These are phyloP conservation scores for Dactylonectria macrodidyma DNA, from an alignment of 2,329 filamentous ascomycete species.

Conservation along the genomic window DNA sequence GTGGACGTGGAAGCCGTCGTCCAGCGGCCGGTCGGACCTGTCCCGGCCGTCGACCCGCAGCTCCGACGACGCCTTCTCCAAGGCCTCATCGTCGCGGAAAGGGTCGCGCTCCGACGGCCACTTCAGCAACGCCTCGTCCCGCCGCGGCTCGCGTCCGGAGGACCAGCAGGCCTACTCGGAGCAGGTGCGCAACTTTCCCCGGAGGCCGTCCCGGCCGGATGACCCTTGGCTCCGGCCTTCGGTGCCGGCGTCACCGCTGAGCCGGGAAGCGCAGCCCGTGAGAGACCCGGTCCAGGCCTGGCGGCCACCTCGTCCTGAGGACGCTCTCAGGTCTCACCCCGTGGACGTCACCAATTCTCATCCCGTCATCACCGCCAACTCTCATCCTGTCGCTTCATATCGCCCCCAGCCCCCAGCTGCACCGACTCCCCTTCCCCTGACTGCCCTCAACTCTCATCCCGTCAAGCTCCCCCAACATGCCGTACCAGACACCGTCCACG, in stretches of 20 bases:
- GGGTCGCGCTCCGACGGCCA: not conserved
- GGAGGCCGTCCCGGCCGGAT: slow-evolving; percentile 1
- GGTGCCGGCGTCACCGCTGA: slow-evolving; percentile 1
- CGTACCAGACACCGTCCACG: slow-evolving; percentile 38
- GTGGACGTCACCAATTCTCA: not conserved
- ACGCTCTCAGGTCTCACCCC: slow-evolving; percentile 43
- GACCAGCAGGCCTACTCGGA: not conserved
- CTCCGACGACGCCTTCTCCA: not conserved
- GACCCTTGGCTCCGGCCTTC: not conserved
- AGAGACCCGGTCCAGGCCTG: slow-evolving; percentile 24
- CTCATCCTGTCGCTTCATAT: slow-evolving; percentile 10
- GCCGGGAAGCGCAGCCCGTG: slow-evolving; percentile 22
- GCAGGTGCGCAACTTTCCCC: not conserved
- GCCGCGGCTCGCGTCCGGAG: not conserved
- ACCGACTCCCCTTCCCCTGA: too few relatives aligned
- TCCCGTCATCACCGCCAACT: not conserved
- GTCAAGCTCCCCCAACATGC: slow-evolving; percentile 45
- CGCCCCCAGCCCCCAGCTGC: too few relatives aligned
- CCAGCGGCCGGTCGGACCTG: not conserved
- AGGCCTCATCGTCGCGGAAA: not conserved
- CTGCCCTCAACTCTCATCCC: slow-evolving; percentile 2
- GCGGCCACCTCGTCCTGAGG: slow-evolving; percentile 37
- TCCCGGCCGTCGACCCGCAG: not conserved
- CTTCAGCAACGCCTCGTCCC: slow-evolving; percentile 8
- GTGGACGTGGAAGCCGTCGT: not conserved